Evolutionary conservation across 805 yeast genomes (phyloP).

Genomic region (Candida fluviatilis): DNA sequence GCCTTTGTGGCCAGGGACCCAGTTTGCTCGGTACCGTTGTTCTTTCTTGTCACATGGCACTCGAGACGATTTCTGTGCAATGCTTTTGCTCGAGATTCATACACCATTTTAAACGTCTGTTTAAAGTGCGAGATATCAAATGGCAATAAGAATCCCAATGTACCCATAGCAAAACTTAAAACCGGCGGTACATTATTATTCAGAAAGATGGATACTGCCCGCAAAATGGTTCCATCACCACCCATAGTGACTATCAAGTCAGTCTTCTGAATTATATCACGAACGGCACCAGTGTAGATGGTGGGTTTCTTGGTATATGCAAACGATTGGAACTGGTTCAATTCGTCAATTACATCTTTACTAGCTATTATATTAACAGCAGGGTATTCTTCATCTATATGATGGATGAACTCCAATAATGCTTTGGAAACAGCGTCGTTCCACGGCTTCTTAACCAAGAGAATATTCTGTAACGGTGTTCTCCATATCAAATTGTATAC

Average conservation of each 20-base stretch:
- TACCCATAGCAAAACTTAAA: conserved; percentile 82
- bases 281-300: conserved; percentile 54
- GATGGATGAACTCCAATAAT: conserved; percentile 59
- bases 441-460: conserved; percentile 84
- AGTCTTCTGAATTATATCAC: conserved; percentile 59
- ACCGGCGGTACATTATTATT: conserved; percentile 82
- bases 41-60: conserved; percentile 52
- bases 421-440: conserved; percentile 60
- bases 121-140: conserved; percentile 67
- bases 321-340: conserved; percentile 30
- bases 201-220: conserved; percentile 77
- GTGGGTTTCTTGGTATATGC: conserved; percentile 9
- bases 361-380: conserved; percentile 74
- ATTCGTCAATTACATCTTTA: conserved; percentile 69
- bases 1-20: not conserved
- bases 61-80: conserved; percentile 75
- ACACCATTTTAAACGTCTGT: conserved; percentile 61
- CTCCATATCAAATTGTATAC: conserved; percentile 67
- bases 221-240: conserved; percentile 92
- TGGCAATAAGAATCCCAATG: conserved; percentile 85
- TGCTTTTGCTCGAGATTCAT: conserved; percentile 64
- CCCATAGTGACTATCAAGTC: conserved; percentile 85
- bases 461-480: conserved; percentile 66
- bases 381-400: conserved; percentile 60
- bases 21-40: not conserved